Base-by-base conservation (phyloP, 2,329 filamentous ascomycete species). In the Xenosphaeropsis pyriputrescens region DNA sequence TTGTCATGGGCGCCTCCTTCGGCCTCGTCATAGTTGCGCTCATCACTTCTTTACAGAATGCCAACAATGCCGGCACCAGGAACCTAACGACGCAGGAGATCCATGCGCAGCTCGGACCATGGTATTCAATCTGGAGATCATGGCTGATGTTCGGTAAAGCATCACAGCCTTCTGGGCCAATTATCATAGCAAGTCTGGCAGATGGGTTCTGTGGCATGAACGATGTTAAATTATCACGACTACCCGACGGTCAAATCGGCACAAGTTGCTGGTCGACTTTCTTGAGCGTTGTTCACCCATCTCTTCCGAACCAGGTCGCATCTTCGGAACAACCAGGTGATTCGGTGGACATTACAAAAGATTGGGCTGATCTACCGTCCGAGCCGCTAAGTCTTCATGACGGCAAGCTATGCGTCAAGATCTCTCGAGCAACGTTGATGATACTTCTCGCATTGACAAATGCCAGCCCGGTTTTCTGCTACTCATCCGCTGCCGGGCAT, bases 401-500 rank as follows among this genome's bases (percentile, higher is more conserved):
- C 2, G 18, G 19, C 18, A 34, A 36, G 32, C 29, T 35, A 12
- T 41, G 37, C 11, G 29, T 35, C 14, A 29, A 38, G 13, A 41
- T 41, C 16, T 41, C 39, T 9, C 39, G 39, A 12, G 37, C 37
- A 26, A 41, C 39, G 4, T 32, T 41, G 18, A 41, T 41, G 37
- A 41, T 37, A 11, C 39, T 42, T 7, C 31, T 40, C 13, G 30
- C 39, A 31, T 8, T 53, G 8, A 52, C 47, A 6, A 57, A 56
- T 19, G 53, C 46, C 6, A 47, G 51, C 3, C 41, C 45, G 2
- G 48, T 53, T 4, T 57, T 51, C 44, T 46, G 49, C 37, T 55
- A 52, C 36, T 51, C 50, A 19, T 50, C 50, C 13, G 55, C 52
- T 16, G 43, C 51, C 19, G 55, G 54, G 3, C 51, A 54, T 37